Percentiles rank a stretch among this genome's conserved stretches.
Conservation (phyloP, 306 rosid genomes). For the Sphenostylis stenocarpa region DNA sequence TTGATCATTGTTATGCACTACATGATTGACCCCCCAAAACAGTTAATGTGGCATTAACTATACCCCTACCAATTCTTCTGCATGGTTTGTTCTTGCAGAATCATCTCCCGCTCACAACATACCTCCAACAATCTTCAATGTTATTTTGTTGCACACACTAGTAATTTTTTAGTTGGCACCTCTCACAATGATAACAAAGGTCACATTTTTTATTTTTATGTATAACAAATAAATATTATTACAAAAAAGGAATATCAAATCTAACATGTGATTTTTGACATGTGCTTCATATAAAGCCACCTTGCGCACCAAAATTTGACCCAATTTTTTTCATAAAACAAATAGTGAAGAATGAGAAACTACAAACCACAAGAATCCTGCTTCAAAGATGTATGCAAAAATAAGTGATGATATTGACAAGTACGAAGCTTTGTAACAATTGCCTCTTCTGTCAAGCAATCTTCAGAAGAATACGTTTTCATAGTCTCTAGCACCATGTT, state of each 20-base stretch:
- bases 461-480: slow-evolving; percentile 83
- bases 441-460: slow-evolving; percentile 97
- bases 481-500: slow-evolving; percentile 80
- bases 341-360: neutral
- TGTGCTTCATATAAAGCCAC: neutral
- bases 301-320: neutral
- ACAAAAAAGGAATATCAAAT: neutral
- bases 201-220: neutral
- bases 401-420: slow-evolving; percentile 82
- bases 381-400: slow-evolving; percentile 77
- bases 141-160: too few relatives aligned
- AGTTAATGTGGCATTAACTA: too few relatives aligned
- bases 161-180: too few relatives aligned
- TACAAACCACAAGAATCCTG: slow-evolving; percentile 70
- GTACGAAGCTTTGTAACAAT: slow-evolving; percentile 90
- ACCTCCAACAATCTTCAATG: too few relatives aligned
- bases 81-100: too few relatives aligned
- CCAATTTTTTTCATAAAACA: neutral
- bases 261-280: neutral
- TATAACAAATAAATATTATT: neutral
- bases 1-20: too few relatives aligned
- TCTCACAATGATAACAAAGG: neutral
- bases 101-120: too few relatives aligned
- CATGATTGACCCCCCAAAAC: too few relatives aligned
- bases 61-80: too few relatives aligned